Evolutionary conservation across 768 basidiomycete species (phyloP), one percentile per base, ranked within the genome.

Genomic region (Tremella fuciformis): DNA sequence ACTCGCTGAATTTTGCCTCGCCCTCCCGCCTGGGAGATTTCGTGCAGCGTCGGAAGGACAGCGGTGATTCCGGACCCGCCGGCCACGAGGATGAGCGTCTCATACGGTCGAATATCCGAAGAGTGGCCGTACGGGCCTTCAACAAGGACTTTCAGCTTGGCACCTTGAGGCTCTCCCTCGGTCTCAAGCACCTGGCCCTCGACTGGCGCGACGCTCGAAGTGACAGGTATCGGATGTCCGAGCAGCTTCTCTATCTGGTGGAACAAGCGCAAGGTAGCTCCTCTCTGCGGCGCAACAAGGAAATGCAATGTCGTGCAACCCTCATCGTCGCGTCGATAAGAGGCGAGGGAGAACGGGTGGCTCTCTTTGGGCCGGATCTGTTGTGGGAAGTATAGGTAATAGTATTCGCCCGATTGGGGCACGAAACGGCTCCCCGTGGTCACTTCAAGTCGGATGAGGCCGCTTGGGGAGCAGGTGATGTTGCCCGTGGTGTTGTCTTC

Each of bases 341-440:
- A 47, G 2, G 67, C 63, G 7, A 69, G 34, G 29, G 67, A 63
- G 62, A 69, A 69, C 15, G 67, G 67, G 46, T 69, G 67, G 50
- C 66, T 69, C 40, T 69, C 67, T 62, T 62, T 66, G 24, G 62
- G 62, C 4, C 55, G 61, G 40, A 59, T 11, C 8, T 50, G 50
- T 7, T 29, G 22, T 2, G 67, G 64, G 2, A 55, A 53, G 47
- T 69, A 69, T 22, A 69, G 55, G 53, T 58, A 69, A 50, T 58
- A 69, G 40, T 69, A 61, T 34, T 64, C 53, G 15, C 67, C 67
- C 6, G 67, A 53, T 38, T 57, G 40, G 15, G 67, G 64, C 1
- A 16, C 19, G 40, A 60, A 55, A 2, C 34, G 22, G 22, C 60
- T 39, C 8, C 47, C 29, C 9, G 63, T 62, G 8, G 56, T 40